phyloP scores from a whole-genome alignment of 257 asterid species.

The Plantago elongata region DNA sequence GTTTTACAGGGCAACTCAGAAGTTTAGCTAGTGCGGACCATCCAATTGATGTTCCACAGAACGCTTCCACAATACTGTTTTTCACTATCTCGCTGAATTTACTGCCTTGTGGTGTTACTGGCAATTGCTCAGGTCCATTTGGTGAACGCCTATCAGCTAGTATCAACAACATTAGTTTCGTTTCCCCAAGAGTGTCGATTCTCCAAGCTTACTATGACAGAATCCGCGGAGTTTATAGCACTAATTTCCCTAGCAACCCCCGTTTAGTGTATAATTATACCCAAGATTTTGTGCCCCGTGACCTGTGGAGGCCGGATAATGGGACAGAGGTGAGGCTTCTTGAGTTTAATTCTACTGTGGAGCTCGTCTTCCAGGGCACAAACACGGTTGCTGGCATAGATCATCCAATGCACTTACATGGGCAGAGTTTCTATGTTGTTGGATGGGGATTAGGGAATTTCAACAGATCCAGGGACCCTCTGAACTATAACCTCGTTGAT shows the following conservation, averaged over 20 bases:
- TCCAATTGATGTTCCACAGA: slow-evolving; percentile 38
- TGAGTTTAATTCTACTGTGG: slow-evolving; percentile 43
- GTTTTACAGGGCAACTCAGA: slow-evolving; percentile 26
- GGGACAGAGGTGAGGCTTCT: slow-evolving; percentile 39
- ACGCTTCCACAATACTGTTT: slow-evolving; percentile 20
- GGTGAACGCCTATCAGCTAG: slow-evolving; percentile 30
- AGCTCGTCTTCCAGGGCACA: slow-evolving; percentile 57
- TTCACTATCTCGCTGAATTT: slow-evolving; percentile 40
- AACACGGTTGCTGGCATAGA: slow-evolving; percentile 42
- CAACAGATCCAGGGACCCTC: slow-evolving; percentile 35
- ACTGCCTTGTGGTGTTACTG: slow-evolving; percentile 21
- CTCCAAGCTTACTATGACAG: slow-evolving; percentile 48
- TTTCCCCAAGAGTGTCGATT: slow-evolving; percentile 28
- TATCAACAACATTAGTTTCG: slow-evolving; percentile 42
- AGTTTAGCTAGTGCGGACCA: slow-evolving; percentile 25
- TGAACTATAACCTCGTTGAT: slow-evolving; percentile 53
- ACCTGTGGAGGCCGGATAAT: slow-evolving; percentile 10
- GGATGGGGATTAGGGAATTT: slow-evolving; percentile 61
- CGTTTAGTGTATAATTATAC: slow-evolving; percentile 42
- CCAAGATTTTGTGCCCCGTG: slow-evolving; percentile 13
- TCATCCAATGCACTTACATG: slow-evolving; percentile 79
- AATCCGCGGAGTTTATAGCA: slow-evolving; percentile 31
- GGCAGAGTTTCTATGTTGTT: slow-evolving; percentile 61
- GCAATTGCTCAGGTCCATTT: slow-evolving; percentile 27
- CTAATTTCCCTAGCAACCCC: slow-evolving; percentile 39